Evolutionary conservation across 2,329 filamentous ascomycete species (phyloP), one percentile per base, ranked within the genome.

Genomic region (Ophiocordyceps australis): DNA sequence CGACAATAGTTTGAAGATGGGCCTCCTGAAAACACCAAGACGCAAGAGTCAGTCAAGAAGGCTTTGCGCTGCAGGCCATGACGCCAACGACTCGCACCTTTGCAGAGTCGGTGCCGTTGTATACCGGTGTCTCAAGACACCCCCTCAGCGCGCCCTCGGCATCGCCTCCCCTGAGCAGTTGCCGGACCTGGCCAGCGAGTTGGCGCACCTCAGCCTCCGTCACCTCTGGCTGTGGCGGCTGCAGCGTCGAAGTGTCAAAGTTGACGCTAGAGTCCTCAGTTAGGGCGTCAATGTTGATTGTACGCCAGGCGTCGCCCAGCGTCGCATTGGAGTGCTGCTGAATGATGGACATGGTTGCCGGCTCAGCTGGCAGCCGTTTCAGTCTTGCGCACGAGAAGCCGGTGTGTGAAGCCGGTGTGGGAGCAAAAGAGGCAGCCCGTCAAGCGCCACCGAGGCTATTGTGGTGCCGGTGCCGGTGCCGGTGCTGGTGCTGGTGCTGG

Each of bases 231-330:
- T 72, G 72, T 22, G 77, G 66, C 19, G 85, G 81, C 37, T 78
- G 74, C 40, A 95, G 71, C 12, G 82, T 81, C 31, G 75, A 68
- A 35, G 80, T 72, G 54, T 91, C 80, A 58, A 95, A 95, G 67
- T 94, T 95, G 53, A 71, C 59, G 37, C 79, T 70, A 41, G 82
- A 89, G 53, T 95, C 85, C 31, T 85, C 81, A 50, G 89, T 79
- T 41, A 92, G 67, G 39, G 76, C 74, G 50, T 94, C 85, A 51
- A 94, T 77, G 65, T 94, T 82, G 64, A 94, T 89, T 38, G 82
- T 93, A 52, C 85, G 80, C 70, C 70, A 75, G 45, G 66, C 64
- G 38, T 75, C 70, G 50, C 56, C 56, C 28, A 75, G 59, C 38
- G 68, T 59, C 29, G 65, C 62, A 31, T 57, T 52, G 26, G 62